Base-by-base conservation (phyloP, 495 filamentous ascomycete genomes). In the Tuber borchii region DNA sequence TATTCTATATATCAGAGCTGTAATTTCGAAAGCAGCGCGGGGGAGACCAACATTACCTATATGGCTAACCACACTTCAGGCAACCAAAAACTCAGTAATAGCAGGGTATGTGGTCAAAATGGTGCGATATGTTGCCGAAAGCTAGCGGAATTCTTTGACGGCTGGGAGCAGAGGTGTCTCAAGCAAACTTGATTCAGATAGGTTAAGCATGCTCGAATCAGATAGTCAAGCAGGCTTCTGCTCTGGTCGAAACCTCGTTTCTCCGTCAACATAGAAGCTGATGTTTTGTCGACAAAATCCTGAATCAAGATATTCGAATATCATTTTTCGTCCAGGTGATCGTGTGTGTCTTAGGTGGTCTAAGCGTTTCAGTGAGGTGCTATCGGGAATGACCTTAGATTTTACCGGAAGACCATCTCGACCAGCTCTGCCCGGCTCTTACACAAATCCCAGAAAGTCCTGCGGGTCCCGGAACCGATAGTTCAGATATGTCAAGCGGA, bases 371-470 rank as follows among this genome's bases (percentile, higher is more conserved):
- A 14, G 43, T 44, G 43, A 17, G 45, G 45, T 46, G 14, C 1
- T 19, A 46, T 46, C 45, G 16, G 20, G 45, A 46, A 46, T 20
- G 12, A 46, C 45, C 17, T 46, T 20, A 16, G 69, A 75, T n/a
- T 71, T 40, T 5, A 69, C 74, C 9, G 22, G 9, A 5, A 8
- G n/a, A 22, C 74, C 69, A 31, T 75, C 45, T 17, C 74, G 45
- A 4, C 74, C 74, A 0, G 74, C 68, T 16, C 74, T 45, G 20
- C 70, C 74, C 0, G 34, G 65, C 22, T 70, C 74, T 14, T 75
- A 70, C 6, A 70, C 39, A 69, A 75, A 75, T 0, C 69, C 69
- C 10, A 44, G 43, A 44, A 44, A 44, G 14, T 44, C 43, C 2
- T 14, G 1, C 39, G 39, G 5, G 39, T 5, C 39, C 39, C 39